Conservation (phyloP, 148 eudicot genomes). For the Talinum fruticosum region DNA sequence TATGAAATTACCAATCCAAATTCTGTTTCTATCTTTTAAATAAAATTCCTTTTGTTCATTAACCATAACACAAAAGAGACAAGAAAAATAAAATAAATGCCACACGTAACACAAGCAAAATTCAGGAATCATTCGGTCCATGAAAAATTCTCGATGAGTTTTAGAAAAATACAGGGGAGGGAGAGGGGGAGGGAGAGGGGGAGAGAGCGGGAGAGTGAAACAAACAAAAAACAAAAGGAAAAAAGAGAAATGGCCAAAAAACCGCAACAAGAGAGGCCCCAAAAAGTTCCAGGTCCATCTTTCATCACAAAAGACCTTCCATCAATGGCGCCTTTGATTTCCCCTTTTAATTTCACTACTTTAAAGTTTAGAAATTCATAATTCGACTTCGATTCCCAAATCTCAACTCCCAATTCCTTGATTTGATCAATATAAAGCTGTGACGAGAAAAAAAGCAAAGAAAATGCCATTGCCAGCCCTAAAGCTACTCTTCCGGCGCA, state of each 20-base stretch:
- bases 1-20: no score
- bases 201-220: background rate
- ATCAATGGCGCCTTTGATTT: background rate
- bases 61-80: no score
- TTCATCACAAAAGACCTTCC: background rate
- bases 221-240: background rate
- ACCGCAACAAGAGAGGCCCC: background rate
- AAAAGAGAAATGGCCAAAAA: background rate
- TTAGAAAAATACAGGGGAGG: no score
- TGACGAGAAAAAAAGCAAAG: background rate
- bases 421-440: background rate
- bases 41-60: no score
- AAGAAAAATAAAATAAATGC: no score
- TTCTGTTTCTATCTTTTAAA: no score
- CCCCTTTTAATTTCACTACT: background rate
- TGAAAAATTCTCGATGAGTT: no score
- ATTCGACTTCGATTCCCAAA: background rate
- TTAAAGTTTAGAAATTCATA: background rate
- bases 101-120: no score
- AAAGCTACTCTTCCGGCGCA: conserved; percentile 25
- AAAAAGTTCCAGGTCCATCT: background rate
- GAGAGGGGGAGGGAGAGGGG: background rate
- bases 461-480: conserved; percentile 25
- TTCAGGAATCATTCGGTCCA: no score
- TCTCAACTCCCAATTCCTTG: conserved; percentile 5